Evolutionary conservation across 192 early-diverging fungal genomes (phyloP), one percentile per base, ranked within the genome.

Genomic region (Podila verticillata): DNA sequence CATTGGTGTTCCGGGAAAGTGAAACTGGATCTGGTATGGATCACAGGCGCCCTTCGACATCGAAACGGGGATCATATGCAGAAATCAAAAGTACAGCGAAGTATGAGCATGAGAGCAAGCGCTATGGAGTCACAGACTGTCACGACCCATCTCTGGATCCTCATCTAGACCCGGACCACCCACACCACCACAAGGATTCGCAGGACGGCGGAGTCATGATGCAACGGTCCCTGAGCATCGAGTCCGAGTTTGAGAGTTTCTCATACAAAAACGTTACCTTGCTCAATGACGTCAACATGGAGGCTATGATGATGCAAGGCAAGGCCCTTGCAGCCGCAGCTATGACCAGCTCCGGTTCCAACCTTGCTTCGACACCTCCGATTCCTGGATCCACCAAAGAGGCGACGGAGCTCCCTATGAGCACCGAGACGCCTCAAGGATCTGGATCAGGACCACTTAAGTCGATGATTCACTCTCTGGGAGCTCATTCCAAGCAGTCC

Each of bases 201-300:
- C 47, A 64, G 12, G 66, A 64, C 12, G 61, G 44, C 5, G 63
- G 32, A 54, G 51, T 24, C 51, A 70, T 31, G 36, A 80, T 80
- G 75, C 73, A 83, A 36, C 75, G 81, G 20, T 80, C 81, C 15
- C 35, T 83, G 35, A 77, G 70, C 29, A 82, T 74, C 63, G 81
- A 85, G 56, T 74, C 74, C 12, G 78, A 77, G 60, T 91, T 91
- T 73, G 90, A 91, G 59, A 85, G 87, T 62, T 91, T 91, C 74
- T 82, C 87, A 31, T 91, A 89, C 78, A 91, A 91, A 69, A 91
- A 91, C 74, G 82, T 91, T 47, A 88, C 87, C 0, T 66, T 91
- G 34, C 70, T 91, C 56, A 89, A 85, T 72, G 84, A 91, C 39
- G 90, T 91, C 62, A 91, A 91, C 72, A 87, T 85, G 73, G 90